Evolutionary conservation across 805 yeast species (phyloP).

Genomic region (Komagataella mondaviorum): DNA sequence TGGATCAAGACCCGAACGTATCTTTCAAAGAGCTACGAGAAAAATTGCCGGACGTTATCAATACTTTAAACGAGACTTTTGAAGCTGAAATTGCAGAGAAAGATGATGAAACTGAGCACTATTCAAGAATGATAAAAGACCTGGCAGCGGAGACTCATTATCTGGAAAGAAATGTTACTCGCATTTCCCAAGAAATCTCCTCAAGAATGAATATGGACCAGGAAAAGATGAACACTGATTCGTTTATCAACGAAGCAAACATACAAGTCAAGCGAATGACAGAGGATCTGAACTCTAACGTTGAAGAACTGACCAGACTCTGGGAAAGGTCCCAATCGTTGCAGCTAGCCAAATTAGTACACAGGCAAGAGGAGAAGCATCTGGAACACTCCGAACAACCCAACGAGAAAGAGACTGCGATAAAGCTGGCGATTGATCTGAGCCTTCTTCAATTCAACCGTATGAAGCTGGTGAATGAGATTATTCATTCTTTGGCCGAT

Average conservation of each 20-base stretch:
- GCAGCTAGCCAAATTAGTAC: slow-evolving; percentile 42
- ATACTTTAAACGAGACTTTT: not conserved
- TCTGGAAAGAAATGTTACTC: not conserved
- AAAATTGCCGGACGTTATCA: slow-evolving; percentile 1
- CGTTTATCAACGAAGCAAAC: not conserved
- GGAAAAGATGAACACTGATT: not conserved
- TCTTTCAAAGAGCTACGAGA: not conserved
- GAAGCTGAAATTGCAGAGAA: slow-evolving; percentile 4
- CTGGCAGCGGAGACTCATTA: not conserved
- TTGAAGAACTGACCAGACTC: slow-evolving; percentile 21
- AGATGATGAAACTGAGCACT: slow-evolving; percentile 1
- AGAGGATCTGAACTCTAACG: slow-evolving; percentile 11
- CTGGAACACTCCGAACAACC: slow-evolving; percentile 4
- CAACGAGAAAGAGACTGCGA: slow-evolving; percentile 6
- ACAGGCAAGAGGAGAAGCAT: slow-evolving; percentile 27
- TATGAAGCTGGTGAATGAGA: slow-evolving; percentile 15
- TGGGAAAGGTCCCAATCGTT: slow-evolving; percentile 53
- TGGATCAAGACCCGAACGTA: not conserved
- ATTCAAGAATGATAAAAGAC: not conserved
- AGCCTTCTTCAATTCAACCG: slow-evolving; percentile 26
- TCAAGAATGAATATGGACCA: not conserved
- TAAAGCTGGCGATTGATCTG: slow-evolving; percentile 21
- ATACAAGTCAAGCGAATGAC: slow-evolving; percentile 4
- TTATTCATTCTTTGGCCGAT: not conserved
- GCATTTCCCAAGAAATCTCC: not conserved